A percentile compares a stretch with the other conserved stretches of the same genome.
Evolutionary conservation across 805 yeast species (phyloP).

Genomic region (Hemisphaericaspora nanyangensis): DNA sequence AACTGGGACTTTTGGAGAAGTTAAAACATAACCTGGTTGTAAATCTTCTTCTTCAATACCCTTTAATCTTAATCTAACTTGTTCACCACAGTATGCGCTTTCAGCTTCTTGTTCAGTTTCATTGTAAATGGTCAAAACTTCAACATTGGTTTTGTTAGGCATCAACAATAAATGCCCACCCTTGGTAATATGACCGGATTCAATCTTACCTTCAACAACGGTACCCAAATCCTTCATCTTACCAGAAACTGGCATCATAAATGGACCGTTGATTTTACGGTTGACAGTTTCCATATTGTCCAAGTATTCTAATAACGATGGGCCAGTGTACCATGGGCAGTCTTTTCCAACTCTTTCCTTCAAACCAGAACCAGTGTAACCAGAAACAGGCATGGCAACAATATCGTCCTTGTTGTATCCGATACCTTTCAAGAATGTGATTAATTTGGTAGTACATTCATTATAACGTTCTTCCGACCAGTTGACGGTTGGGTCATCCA

Average conservation of each 20-base stretch:
- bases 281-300: constrained; percentile 77
- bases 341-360: constrained; percentile 74
- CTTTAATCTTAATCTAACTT: constrained; percentile 86
- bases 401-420: constrained; percentile 90
- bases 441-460: constrained; percentile 86
- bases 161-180: constrained; percentile 71
- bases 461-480: constrained; percentile 97
- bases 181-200: constrained; percentile 88
- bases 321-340: constrained; percentile 95
- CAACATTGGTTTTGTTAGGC: constrained; percentile 87
- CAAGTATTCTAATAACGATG: constrained; percentile 83
- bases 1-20: constrained; percentile 83
- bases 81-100: constrained; percentile 93
- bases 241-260: constrained; percentile 93
- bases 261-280: constrained; percentile 90
- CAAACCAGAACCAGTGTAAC: constrained; percentile 95
- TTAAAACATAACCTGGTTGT: constrained; percentile 84
- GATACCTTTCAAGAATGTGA: constrained; percentile 73
- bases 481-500: constrained; percentile 96
- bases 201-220: constrained; percentile 96
- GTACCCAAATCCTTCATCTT: constrained; percentile 98
- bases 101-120: constrained; percentile 95
- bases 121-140: constrained; percentile 81
- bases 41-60: constrained; percentile 98
- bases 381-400: constrained; percentile 94